Conservation (phyloP, 2,329 filamentous ascomycete genomes). For the Thielaviopsis euricoi region DNA sequence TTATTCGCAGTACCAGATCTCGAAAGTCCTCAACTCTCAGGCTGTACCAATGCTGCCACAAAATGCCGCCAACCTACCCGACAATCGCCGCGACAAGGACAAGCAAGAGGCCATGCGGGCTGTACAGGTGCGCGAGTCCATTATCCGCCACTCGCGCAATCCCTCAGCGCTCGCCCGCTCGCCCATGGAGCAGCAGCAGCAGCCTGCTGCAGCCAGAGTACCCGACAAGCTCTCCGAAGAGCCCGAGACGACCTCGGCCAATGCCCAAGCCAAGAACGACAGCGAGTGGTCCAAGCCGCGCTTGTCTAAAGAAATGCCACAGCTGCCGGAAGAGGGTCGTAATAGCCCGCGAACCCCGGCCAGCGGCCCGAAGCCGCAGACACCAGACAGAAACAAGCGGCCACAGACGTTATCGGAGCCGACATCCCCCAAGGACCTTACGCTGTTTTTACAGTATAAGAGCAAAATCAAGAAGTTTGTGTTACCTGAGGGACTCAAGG, state of each 20-base stretch:
- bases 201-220: neutral
- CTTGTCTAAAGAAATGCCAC: neutral
- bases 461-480: slow-evolving; percentile 95
- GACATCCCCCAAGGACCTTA: slow-evolving; percentile 64
- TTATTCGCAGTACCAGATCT: slow-evolving; percentile 94
- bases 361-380: slow-evolving; percentile 13
- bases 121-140: slow-evolving; percentile 34
- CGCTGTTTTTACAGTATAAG: slow-evolving; percentile 89
- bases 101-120: slow-evolving; percentile 62
- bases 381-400: slow-evolving; percentile 14
- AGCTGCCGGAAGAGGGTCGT: slow-evolving; percentile 7
- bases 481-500: slow-evolving; percentile 65
- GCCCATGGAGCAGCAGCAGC: slow-evolving; percentile 3
- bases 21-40: slow-evolving; percentile 72
- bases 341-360: neutral
- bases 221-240: slow-evolving; percentile 10
- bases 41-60: slow-evolving; percentile 73
- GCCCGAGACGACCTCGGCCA: neutral
- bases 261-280: neutral
- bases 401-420: slow-evolving; percentile 46
- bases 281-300: neutral
- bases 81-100: slow-evolving; percentile 61
- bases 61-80: slow-evolving; percentile 69
- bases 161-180: slow-evolving; percentile 28
- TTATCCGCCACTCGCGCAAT: slow-evolving; percentile 29